Conservation (phyloP, 2,329 filamentous ascomycete genomes). For the Macrophomina pseudophaseolina region DNA sequence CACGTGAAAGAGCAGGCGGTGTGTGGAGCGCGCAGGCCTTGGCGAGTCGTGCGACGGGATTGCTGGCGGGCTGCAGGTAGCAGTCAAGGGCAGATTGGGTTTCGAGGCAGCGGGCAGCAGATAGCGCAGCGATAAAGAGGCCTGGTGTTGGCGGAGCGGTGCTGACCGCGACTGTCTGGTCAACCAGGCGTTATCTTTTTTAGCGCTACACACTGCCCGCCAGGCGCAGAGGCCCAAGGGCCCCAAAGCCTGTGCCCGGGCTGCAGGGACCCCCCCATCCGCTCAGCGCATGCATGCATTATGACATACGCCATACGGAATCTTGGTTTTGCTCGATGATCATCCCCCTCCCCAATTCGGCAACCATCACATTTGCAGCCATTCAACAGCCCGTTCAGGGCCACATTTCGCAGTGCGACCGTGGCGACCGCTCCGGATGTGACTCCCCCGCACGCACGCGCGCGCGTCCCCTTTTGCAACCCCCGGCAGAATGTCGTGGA, state of each 20-base stretch:
- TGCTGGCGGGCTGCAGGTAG: not conserved
- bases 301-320: slow-evolving; percentile 6
- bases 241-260: not conserved
- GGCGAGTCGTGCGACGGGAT: not conserved
- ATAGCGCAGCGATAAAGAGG: not conserved
- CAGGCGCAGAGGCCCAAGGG: not conserved
- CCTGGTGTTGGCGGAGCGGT: slow-evolving; percentile 7
- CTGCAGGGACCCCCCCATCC: slow-evolving; percentile 12
- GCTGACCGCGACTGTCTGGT: not conserved
- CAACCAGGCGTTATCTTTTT: slow-evolving; percentile 18
- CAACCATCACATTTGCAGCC: not conserved
- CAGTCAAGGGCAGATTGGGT: not conserved
- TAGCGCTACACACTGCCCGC: slow-evolving; percentile 15
- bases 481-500: slow-evolving; percentile 11
- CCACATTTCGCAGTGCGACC: not conserved
- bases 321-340: slow-evolving; percentile 14
- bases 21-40: slow-evolving; percentile 7
- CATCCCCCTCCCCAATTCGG: slow-evolving; percentile 14
- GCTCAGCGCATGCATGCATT: slow-evolving; percentile 7
- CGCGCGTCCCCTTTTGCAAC: not conserved
- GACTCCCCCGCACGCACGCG: not conserved
- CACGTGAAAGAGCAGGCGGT: slow-evolving; percentile 15
- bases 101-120: slow-evolving; percentile 8
- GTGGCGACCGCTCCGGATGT: not conserved
- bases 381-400: not conserved